Base-by-base conservation (phyloP, 2,329 filamentous ascomycete species). In the Colletotrichum gigasporum region DNA sequence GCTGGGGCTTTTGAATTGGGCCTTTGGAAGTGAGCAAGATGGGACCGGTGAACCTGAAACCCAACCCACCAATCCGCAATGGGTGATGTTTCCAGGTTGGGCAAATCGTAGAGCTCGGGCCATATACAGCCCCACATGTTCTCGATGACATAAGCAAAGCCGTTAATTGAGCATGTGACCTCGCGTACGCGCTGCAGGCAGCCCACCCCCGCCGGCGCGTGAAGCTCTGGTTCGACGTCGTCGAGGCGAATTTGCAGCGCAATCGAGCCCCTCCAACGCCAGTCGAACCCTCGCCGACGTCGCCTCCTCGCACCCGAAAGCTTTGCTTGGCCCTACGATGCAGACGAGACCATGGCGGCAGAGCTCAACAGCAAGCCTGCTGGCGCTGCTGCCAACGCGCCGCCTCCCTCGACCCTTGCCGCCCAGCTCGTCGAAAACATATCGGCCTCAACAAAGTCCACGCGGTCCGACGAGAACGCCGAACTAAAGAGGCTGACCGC, bases 361-460 rank as follows among this genome's bases (percentile, higher is more conserved):
- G 52, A 63, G 34, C 28, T 63, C 11, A n/a, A 55, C 58, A 61
- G 60, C 60, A 55, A 51, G 48, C 48, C 53, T 8, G 60, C 61
- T 41, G 64, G 53, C 45, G 54, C 67, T 28, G 48, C 56, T 35
- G 44, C 63, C 55, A 73, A 63, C 9, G 80, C 82, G 45, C 88
- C 89, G 45, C 88, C 89, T 37, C 91, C 93, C 11, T 97, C 94
- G 14, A 96, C 94, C 9, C 85, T 97, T 71, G 93, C 94, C 54
- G 93, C 93, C 11, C 92, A 96, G 76, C 89, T 97, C 61, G 93
- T 96, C 68, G 90, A 92, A 74, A 93, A 92, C 74, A 89, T 94
- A 67, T 88, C 91, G 42, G 86, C 90, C 20, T 86, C 87, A 51
- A 83, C 85, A 53, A 85, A 83, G 66, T 87, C 85, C 44, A 85